Evolutionary conservation across 352 stramenopile genomes (phyloP), one percentile per base, ranked within the genome.

Genomic region (Phytophthora pseudosyringae): DNA sequence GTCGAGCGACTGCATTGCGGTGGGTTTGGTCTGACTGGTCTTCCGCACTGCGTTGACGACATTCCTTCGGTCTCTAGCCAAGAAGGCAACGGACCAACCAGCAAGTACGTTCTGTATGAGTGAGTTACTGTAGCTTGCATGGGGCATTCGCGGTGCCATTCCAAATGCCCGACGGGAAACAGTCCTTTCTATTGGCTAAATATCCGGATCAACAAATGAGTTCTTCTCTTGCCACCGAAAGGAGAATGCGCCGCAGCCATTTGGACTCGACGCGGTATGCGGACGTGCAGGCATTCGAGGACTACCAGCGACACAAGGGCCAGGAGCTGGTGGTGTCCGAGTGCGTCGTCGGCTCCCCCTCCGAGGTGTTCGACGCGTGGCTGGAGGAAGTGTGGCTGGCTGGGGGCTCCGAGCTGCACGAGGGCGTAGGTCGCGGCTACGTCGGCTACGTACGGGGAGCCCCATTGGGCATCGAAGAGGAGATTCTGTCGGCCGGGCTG

Each of bases 311-410:
- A 5, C 29, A 81, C 41, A 76, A 80, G 29, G 85, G 82, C 0
- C 82, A 90, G 57, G 85, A 93, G 71, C 39, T 85, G 32, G 69
- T 89, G 12, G 69, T 87, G 31, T 88, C 79, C 8, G 64, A 80
- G 53, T 78, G 89, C 36, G 74, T 91, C 12, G 43, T 78, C 3
- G 71, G 67, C 1, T 66, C 73, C 15, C 67, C 71, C 0, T 80
- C 50, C n/a, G 64, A 88, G 13, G 81, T 81, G 11, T 89, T 93
- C 16, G 81, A 93, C 53, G 76, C 72, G 25, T 93, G 83, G 82
- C 54, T 91, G 28, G 41, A 79, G 45, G 18, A 81, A 47, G 69
- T 84, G 12, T 93, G 85, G 85, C 36, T 77, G 29, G 54, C 49
- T 3, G 48, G 59, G 8, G 47, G 73, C 38, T 53, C 61, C 16